These are phyloP conservation scores for Metarhizium guizhouense DNA, from an alignment of 2,329 filamentous ascomycete species.

Conservation along the genomic window DNA sequence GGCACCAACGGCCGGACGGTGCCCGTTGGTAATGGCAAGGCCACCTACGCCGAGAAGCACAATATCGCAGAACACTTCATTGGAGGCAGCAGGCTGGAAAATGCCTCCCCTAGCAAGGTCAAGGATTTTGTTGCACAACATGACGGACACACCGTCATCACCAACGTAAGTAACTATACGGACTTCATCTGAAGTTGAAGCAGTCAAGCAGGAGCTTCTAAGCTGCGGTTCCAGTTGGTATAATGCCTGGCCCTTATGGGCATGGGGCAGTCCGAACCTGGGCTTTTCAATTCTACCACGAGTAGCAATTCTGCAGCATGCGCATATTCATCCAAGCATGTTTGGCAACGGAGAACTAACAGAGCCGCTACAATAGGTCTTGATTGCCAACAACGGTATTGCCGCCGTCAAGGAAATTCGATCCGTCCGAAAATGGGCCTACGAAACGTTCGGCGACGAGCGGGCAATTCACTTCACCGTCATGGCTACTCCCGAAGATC, in stretches of 20 bases:
- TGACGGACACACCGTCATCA: conserved; percentile 96
- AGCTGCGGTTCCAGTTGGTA: too few relatives aligned
- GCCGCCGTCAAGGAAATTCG: conserved; percentile 98
- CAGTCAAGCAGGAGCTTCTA: not conserved
- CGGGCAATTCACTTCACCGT: conserved; percentile 98
- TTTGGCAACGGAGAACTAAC: not conserved
- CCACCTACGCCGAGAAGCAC: conserved; percentile 71
- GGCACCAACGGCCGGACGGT: conserved; percentile 39
- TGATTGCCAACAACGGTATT: conserved; percentile 99
- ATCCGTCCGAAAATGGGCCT: conserved; percentile 99
- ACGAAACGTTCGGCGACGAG: conserved; percentile 98
- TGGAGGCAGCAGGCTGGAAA: conserved; percentile 79
- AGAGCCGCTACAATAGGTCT: conserved; percentile 49
- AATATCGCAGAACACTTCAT: conserved; percentile 90
- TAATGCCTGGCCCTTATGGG: too few relatives aligned
- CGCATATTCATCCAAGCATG: not conserved
- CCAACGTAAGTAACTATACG: conserved; percentile 59
- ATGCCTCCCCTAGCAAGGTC: conserved; percentile 74
- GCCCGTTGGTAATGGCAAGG: conserved; percentile 46
- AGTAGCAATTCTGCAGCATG: not conserved
- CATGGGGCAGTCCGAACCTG: too few relatives aligned
- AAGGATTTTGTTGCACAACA: conserved; percentile 91
- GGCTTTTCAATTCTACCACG: too few relatives aligned
- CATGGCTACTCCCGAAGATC: conserved; percentile 97
- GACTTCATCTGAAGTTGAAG: too few relatives aligned